Evolutionary conservation across 495 filamentous ascomycete genomes (phyloP).

Genomic region (Penicillium coprophilum): DNA sequence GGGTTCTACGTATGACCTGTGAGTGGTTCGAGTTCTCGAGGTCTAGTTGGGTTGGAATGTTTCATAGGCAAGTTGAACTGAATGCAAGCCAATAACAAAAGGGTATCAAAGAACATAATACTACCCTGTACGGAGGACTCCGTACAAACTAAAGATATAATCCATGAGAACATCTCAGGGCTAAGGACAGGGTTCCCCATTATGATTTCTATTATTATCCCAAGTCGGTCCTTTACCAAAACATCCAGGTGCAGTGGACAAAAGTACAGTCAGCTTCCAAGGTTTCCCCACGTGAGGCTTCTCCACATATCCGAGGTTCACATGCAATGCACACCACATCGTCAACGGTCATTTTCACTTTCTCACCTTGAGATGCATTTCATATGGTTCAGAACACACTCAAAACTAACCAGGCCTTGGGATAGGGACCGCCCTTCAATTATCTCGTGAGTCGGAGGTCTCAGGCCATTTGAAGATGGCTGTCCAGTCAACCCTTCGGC

Average conservation of each 20-base stretch:
- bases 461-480: constrained; percentile 59
- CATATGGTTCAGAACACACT: background rate
- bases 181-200: background rate
- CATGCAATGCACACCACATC: constrained; percentile 33
- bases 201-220: constrained; percentile 8
- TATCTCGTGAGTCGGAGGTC: constrained; percentile 13
- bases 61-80: background rate
- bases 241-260: background rate
- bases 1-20: background rate
- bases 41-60: constrained; percentile 3
- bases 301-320: constrained; percentile 34
- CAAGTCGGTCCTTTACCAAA: too few relatives aligned
- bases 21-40: constrained; percentile 1
- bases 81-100: background rate
- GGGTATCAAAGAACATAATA: background rate
- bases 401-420: constrained; percentile 9
- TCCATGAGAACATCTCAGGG: background rate
- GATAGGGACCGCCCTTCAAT: constrained; percentile 14
- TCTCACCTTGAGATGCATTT: constrained; percentile 5
- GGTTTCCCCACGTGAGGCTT: constrained; percentile 26
- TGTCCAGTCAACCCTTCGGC: constrained; percentile 78
- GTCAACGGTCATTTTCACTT: constrained; percentile 17
- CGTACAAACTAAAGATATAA: background rate
- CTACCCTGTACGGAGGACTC: background rate
- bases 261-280: constrained; percentile 15